Conservation (phyloP, 305 asterid species). For the Stenogyne calaminthoides region DNA sequence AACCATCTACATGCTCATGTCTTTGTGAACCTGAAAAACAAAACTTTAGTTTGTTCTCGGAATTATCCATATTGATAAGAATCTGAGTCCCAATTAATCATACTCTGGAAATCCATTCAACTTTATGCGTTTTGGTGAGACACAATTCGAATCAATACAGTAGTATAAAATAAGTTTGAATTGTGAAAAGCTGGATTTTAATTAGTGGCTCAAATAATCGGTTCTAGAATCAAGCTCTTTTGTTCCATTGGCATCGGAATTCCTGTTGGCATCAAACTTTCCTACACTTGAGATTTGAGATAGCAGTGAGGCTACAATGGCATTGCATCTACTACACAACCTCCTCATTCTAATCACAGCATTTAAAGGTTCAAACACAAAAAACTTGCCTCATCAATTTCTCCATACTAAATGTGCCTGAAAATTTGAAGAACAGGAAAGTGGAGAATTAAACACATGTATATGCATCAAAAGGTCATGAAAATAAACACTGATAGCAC, state of each 20-base stretch:
- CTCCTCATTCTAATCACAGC: neutral
- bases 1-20: constrained; percentile 88
- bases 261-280: neutral
- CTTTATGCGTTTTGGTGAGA: neutral
- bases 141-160: neutral
- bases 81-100: neutral
- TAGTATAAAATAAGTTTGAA: too few species aligned
- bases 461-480: neutral
- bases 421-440: constrained; percentile 53
- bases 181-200: neutral
- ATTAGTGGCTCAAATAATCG: neutral
- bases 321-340: neutral
- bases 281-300: neutral
- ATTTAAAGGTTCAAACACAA: constrained; percentile 5
- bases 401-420: constrained; percentile 83
- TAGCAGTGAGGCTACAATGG: neutral
- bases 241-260: neutral
- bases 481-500: too few species aligned
- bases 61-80: neutral
- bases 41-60: neutral
- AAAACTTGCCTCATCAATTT: constrained; percentile 53
- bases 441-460: neutral
- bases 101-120: neutral
- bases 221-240: neutral
- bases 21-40: constrained; percentile 65